Evolutionary conservation across 441 rosid genomes (phyloP).

Genomic region (Pelargonium fulgidum): DNA sequence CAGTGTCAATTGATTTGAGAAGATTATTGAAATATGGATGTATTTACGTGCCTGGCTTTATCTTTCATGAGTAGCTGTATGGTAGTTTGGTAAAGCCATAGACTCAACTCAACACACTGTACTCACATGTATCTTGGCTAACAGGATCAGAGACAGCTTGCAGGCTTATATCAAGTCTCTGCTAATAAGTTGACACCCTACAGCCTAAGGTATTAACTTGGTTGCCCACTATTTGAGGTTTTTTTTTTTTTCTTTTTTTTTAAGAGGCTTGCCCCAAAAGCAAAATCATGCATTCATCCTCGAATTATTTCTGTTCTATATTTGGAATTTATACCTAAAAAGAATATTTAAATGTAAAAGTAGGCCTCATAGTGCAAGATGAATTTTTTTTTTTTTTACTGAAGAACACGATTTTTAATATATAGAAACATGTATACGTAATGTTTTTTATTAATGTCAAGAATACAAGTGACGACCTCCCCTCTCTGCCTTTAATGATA

Average conservation of each 20-base stretch:
- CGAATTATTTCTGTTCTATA: neutral
- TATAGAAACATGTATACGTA: neutral
- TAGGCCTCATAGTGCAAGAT: neutral
- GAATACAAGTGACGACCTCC: neutral
- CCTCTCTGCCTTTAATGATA: neutral
- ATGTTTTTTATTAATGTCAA: no score
- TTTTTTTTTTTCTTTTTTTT: no score
- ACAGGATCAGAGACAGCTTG: constrained; percentile 24
- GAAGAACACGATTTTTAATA: neutral
- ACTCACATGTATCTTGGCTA: constrained; percentile 19
- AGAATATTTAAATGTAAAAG: neutral
- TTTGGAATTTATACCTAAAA: neutral
- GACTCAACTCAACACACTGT: constrained; percentile 11
- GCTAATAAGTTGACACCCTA: constrained; percentile 1
- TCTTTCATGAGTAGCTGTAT: constrained; percentile 11
- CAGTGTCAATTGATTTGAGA: neutral
- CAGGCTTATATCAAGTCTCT: constrained; percentile 15
- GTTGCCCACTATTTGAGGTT: no score
- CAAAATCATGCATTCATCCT: neutral
- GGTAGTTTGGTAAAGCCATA: constrained; percentile 15
- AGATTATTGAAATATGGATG: neutral
- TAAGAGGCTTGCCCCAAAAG: neutral
- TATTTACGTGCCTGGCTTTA: neutral
- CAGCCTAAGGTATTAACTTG: constrained; percentile 10
- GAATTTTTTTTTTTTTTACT: neutral